Percentiles rank a stretch among this genome's conserved stretches.
These are phyloP conservation scores for Tilletia setariae DNA, from an alignment of 1,284 basidiomycete species.

Conservation along the genomic window DNA sequence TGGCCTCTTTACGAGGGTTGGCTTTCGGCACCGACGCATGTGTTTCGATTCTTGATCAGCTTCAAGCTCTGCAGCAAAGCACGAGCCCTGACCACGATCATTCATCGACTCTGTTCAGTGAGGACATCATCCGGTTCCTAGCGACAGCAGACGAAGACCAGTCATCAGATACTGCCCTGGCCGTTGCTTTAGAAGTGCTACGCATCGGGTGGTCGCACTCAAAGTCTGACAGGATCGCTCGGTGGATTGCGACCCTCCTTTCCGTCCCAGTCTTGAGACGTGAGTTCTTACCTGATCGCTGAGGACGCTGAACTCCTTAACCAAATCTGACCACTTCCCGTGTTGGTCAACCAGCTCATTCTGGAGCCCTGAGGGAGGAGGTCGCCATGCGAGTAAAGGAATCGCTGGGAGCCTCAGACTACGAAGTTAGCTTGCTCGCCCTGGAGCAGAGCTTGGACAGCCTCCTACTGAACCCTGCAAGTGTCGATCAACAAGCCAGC, in stretches of 20 bases:
- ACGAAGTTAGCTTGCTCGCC: neutral
- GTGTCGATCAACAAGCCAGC: neutral
- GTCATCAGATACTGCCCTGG: neutral
- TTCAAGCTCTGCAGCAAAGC: no score
- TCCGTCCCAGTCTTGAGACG: neutral
- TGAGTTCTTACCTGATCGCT: neutral
- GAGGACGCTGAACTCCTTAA: no score
- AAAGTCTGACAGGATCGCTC: neutral
- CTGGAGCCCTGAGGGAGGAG: neutral
- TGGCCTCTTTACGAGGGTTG: no score
- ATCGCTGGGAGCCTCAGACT: neutral
- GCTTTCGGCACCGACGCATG: no score
- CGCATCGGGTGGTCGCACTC: neutral
- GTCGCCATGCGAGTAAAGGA: neutral
- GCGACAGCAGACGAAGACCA: neutral
- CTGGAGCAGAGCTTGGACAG: neutral
- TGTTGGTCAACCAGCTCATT: no score
- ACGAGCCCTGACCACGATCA: no score
- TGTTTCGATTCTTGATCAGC: no score
- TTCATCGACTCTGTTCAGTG: neutral
- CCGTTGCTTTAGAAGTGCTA: neutral
- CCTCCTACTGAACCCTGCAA: neutral
- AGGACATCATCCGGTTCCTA: neutral
- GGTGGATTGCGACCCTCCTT: neutral
- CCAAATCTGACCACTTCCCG: no score